These are phyloP conservation scores for Aspergillus haitiensis DNA, from an alignment of 495 filamentous ascomycete genomes.

Conservation along the genomic window DNA sequence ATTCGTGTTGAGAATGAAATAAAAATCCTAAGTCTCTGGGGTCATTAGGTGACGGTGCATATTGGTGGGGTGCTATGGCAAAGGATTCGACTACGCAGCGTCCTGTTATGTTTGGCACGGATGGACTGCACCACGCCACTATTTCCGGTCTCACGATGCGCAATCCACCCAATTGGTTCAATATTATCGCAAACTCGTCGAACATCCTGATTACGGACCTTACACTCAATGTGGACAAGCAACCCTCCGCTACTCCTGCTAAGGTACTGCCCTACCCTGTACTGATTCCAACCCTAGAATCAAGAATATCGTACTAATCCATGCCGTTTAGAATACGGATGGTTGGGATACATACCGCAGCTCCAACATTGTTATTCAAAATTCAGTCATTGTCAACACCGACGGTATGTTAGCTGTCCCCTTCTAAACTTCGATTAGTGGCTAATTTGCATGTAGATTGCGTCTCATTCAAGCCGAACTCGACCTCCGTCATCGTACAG, in stretches of 20 bases:
- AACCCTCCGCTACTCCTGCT: background rate
- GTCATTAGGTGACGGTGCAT: background rate
- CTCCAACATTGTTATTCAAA: constrained; percentile 14
- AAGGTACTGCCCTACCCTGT: background rate
- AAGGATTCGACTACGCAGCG: constrained; percentile 5
- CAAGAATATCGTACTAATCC: too few relatives aligned
- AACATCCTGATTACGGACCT: constrained; percentile 10
- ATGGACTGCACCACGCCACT: constrained; percentile 10
- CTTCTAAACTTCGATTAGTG: background rate
- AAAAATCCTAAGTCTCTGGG: background rate
- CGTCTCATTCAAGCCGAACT: constrained; percentile 19
- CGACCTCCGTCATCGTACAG: constrained; percentile 9
- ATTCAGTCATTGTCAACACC: constrained; percentile 12
- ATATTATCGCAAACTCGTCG: constrained; percentile 11
- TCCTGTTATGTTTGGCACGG: constrained; percentile 7
- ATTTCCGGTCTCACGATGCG: constrained; percentile 11
- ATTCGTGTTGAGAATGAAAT: background rate
- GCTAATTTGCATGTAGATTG: background rate
- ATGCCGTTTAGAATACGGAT: constrained; percentile 6
- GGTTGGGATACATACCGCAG: constrained; percentile 18
- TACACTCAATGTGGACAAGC: background rate
- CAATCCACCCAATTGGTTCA: constrained; percentile 12
- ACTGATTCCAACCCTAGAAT: too few relatives aligned
- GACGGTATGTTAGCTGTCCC: constrained; percentile 2
- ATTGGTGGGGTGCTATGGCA: constrained; percentile 12